A percentile compares a stretch with the other conserved stretches of the same genome.
Evolutionary conservation across 768 basidiomycete genomes (phyloP).

Genomic region (Russula sp.): DNA sequence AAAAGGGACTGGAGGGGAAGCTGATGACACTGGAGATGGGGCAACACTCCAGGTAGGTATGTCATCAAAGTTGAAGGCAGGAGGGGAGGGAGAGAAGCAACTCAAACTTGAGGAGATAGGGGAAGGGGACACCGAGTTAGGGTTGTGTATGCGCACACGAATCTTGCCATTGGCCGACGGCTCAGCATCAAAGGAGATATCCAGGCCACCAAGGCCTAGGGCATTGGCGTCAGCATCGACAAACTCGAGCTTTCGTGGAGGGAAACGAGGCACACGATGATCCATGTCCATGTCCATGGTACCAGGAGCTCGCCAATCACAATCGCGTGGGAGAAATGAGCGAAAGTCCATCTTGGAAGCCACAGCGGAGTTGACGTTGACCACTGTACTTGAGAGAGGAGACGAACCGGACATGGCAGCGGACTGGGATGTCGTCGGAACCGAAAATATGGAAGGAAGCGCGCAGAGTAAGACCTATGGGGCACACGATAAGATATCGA

Average conservation of each 20-base stretch:
- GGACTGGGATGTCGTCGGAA: conserved; percentile 42
- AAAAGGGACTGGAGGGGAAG: conserved; percentile 27
- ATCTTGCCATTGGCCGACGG: conserved; percentile 62
- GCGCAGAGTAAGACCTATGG: conserved; percentile 70
- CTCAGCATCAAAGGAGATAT: conserved; percentile 66
- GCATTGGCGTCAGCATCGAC: conserved; percentile 42
- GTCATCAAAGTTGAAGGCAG: conserved; percentile 20
- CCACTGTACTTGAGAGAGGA: conserved; percentile 35
- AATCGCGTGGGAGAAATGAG: conserved; percentile 28
- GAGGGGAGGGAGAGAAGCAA: conserved; percentile 29
- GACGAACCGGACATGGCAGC: conserved; percentile 48
- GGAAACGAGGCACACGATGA: conserved; percentile 32
- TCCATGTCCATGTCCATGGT: conserved; percentile 43
- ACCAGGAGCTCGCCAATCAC: conserved; percentile 27
- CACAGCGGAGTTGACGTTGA: conserved; percentile 26
- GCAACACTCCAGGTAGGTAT: conserved; percentile 21
- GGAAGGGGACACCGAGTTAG: conserved; percentile 33
- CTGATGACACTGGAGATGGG: conserved; percentile 20
- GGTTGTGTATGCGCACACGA: conserved; percentile 62
- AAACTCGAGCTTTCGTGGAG: conserved; percentile 47
- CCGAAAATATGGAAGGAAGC: conserved; percentile 63
- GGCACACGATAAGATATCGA: conserved; percentile 15
- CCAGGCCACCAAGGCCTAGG: conserved; percentile 48
- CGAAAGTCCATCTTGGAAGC: conserved; percentile 29
- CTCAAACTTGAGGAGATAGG: conserved; percentile 33